phyloP scores from a whole-genome alignment of 331 rosid genomes.

The Pyrus hybrid region DNA sequence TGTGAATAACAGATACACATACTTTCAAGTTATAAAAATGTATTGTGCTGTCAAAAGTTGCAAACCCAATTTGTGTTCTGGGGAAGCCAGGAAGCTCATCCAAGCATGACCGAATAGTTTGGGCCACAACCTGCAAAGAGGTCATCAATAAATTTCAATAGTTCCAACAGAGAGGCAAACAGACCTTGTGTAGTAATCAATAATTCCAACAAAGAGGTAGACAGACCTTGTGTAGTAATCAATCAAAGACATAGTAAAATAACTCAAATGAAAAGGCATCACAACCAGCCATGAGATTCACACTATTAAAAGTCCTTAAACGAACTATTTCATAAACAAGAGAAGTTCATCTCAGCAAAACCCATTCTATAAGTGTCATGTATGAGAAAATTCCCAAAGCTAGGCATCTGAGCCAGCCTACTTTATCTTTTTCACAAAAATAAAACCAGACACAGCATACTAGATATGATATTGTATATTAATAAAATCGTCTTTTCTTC shows the following conservation, averaged over 20 bases:
- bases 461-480: not conserved
- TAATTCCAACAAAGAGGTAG: not conserved
- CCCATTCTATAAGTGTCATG: not conserved
- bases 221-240: not conserved
- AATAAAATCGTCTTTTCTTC: not conserved
- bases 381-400: not conserved
- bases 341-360: not conserved
- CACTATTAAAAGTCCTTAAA: not conserved
- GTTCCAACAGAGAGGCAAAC: not conserved
- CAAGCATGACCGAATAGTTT: constrained; percentile 85
- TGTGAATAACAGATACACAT: constrained; percentile 14
- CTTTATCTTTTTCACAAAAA: not conserved
- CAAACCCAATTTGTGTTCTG: constrained; percentile 96
- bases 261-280: not conserved
- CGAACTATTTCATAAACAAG: not conserved
- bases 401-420: not conserved
- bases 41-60: constrained; percentile 93
- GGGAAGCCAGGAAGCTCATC: constrained; percentile 96
- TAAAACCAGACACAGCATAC: not conserved
- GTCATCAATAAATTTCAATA: constrained; percentile 1
- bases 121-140: constrained; percentile 73
- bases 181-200: not conserved
- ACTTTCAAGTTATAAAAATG: constrained; percentile 99
- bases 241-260: not conserved
- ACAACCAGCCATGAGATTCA: not conserved